Evolutionary conservation across 129 eudicot genomes (phyloP).

Genomic region (Lactuca sativa): DNA sequence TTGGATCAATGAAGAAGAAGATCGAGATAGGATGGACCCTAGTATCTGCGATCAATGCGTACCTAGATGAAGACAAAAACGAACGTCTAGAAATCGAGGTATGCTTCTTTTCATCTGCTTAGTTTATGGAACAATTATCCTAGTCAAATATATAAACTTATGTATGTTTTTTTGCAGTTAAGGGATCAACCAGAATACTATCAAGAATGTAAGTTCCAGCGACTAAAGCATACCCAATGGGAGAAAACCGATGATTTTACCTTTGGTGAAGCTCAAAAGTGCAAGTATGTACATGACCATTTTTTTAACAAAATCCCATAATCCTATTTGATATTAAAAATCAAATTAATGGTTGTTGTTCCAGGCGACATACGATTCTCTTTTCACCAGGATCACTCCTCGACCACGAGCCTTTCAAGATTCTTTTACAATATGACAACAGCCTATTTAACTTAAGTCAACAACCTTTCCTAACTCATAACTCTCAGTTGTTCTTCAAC

Average conservation of each 20-base stretch:
- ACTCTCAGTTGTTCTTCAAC: slow-evolving; percentile 24
- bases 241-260: no score
- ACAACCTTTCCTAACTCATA: slow-evolving; percentile 42
- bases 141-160: background rate
- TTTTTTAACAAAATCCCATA: background rate
- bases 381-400: slow-evolving; percentile 37
- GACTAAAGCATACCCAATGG: no score
- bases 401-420: slow-evolving; percentile 38
- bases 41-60: slow-evolving; percentile 44
- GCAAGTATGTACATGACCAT: background rate
- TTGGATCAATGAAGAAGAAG: slow-evolving; percentile 58
- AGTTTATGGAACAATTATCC: background rate
- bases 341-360: background rate
- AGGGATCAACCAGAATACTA: no score
- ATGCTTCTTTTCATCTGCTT: background rate
- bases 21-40: slow-evolving; percentile 62
- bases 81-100: slow-evolving; percentile 58
- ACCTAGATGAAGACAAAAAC: background rate
- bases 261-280: no score
- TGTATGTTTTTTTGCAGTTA: background rate
- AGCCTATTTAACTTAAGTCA: slow-evolving; percentile 29
- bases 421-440: slow-evolving; percentile 44
- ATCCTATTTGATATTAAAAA: background rate
- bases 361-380: slow-evolving; percentile 44
- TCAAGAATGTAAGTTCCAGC: no score